Percentiles rank a stretch among this genome's conserved stretches.
These are phyloP conservation scores for Elsinoe ampelina DNA, from an alignment of 2,329 filamentous ascomycete species.

Conservation along the genomic window DNA sequence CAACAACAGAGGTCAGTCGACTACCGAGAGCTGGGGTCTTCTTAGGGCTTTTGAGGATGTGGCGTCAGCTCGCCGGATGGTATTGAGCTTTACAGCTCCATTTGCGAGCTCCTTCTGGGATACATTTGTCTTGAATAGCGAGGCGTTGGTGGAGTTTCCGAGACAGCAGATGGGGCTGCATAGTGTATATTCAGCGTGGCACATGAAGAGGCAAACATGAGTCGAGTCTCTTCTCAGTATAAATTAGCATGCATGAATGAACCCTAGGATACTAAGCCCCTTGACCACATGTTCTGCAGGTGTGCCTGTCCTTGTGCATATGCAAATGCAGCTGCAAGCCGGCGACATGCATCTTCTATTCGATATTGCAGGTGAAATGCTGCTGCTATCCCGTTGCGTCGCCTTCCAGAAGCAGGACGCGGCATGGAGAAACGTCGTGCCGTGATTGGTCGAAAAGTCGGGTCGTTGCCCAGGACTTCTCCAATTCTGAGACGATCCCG, in stretches of 20 bases:
- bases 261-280: not conserved
- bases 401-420: not conserved
- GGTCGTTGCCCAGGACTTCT: slow-evolving; percentile 5
- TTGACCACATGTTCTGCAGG: no score
- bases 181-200: no score
- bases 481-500: slow-evolving; percentile 1
- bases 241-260: not conserved
- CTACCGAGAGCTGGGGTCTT: slow-evolving; percentile 64
- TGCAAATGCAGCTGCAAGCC: not conserved
- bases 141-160: slow-evolving; percentile 7
- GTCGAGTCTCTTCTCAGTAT: not conserved
- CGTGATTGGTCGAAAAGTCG: slow-evolving; percentile 4
- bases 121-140: slow-evolving; percentile 1
- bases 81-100: not conserved
- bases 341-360: not conserved
- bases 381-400: not conserved
- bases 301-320: not conserved
- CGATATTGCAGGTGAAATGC: slow-evolving; percentile 1
- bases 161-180: not conserved
- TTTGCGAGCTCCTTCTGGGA: not conserved
- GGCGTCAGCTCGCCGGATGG: not conserved
- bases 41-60: not conserved
- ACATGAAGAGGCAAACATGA: not conserved
- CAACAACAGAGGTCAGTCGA: slow-evolving; percentile 66
- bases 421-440: not conserved